Percentiles rank a stretch among this genome's conserved stretches.
Evolutionary conservation across 441 rosid genomes (phyloP).

Genomic region (Bruguiera hainesii): DNA sequence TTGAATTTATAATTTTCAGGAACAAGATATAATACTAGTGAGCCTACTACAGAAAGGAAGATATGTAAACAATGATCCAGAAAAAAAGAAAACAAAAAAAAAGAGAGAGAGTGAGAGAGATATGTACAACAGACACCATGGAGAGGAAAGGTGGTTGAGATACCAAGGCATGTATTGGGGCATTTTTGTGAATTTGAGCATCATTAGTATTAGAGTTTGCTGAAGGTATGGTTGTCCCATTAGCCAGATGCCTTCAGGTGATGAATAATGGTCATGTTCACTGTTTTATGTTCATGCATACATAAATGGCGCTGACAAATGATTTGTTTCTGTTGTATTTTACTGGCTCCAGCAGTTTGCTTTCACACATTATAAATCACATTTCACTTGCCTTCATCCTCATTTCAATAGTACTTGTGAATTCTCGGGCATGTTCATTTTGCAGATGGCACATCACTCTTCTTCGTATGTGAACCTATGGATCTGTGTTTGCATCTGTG

Average conservation of each 20-base stretch:
- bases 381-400: not conserved
- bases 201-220: not conserved
- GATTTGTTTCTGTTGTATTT: no score
- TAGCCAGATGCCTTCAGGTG: not conserved
- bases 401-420: not conserved
- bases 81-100: no score
- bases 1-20: not conserved
- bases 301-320: not conserved
- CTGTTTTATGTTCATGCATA: not conserved
- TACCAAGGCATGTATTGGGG: not conserved
- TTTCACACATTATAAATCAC: not conserved
- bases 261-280: not conserved
- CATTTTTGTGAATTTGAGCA: not conserved
- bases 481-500: conserved; percentile 17
- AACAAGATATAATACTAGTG: not conserved
- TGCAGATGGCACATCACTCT: not conserved
- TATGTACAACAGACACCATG: not conserved
- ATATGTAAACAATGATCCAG: not conserved
- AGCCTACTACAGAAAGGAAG: not conserved
- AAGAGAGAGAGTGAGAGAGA: not conserved
- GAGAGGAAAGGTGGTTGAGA: not conserved
- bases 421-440: not conserved
- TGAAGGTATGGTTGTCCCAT: not conserved
- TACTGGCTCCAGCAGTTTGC: not conserved
- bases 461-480: not conserved